Evolutionary conservation across 108 stramenopile genomes (phyloP).

Genomic region (Fistulifera solaris): DNA sequence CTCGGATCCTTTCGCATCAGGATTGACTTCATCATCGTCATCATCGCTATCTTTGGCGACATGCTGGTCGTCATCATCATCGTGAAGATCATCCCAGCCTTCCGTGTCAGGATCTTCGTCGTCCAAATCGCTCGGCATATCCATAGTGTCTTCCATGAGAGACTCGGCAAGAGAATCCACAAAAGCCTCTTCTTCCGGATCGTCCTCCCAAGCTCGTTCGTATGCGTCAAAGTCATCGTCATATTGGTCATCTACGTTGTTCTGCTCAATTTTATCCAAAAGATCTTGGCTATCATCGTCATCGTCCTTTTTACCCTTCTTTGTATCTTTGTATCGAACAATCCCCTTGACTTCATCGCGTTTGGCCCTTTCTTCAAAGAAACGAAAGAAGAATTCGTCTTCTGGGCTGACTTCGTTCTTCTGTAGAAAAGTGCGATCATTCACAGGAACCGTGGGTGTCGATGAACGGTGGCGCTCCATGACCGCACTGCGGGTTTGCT

Average conservation of each 20-base stretch:
- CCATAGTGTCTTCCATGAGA: conserved; percentile 65
- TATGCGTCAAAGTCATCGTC: conserved; percentile 23
- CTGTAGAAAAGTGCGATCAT: conserved; percentile 66
- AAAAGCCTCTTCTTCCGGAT: conserved; percentile 83
- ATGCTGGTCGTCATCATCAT: conserved; percentile 27
- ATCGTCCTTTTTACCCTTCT: conserved; percentile 39
- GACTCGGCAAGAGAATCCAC: conserved; percentile 83
- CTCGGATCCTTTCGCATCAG: neutral
- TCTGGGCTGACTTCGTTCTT: conserved; percentile 43
- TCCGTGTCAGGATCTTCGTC: conserved; percentile 92
- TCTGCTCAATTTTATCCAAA: conserved; percentile 8
- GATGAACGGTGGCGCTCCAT: conserved; percentile 25
- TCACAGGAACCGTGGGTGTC: conserved; percentile 55
- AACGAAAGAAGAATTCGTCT: conserved; percentile 89
- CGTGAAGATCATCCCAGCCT: conserved; percentile 75
- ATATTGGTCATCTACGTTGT: conserved; percentile 8
- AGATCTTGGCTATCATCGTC: conserved; percentile 22
- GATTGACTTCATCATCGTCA: conserved; percentile 27
- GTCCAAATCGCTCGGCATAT: conserved; percentile 67
- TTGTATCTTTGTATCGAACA: conserved; percentile 27
- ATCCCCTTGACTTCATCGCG: conserved; percentile 80
- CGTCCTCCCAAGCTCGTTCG: conserved; percentile 51
- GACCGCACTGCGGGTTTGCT: neutral
- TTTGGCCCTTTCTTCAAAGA: conserved; percentile 77
- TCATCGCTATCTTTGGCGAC: conserved; percentile 25